Base-by-base conservation (phyloP, 1,284 basidiomycete species). In the Phylloporus sp. region DNA sequence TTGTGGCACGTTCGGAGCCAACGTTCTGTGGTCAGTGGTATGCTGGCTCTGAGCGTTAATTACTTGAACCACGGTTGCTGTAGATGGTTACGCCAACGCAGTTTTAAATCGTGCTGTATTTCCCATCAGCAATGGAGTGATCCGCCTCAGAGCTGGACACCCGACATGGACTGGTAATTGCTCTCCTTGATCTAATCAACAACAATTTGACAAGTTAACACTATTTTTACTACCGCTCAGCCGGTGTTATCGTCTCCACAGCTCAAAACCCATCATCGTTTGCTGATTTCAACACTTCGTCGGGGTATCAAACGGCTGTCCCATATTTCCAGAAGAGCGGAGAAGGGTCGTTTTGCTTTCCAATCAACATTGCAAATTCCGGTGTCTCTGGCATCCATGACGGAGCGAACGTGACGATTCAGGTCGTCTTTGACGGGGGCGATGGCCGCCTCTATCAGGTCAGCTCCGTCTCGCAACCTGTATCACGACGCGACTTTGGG, bases 381-480 rank as follows among this genome's bases (percentile, higher is more conserved):
- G 77, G 78, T 37, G 74, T 88, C 50, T 72, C 78, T 28, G 84
- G 84, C 39, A 78, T 80, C 47, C 64, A 73, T 29, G 79, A 83
- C 57, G 84, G 84, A 8, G 76, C 80, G 4, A 82, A 85, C 61
- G 82, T 82, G 32, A 84, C 80, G 11, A 73, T 79, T 26, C 78
- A 86, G 76, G 75, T 86, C 22, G 74, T 82, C 51, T 84, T 76
- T 58, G 72, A 79, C 39, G 84, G 84, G 12, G 81, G 86, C 24
- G 87, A 89, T 69, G 85, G 84, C 34, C 62, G 74, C 53, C 76
- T 88, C 22, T 87, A 82, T 70, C 87, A 89, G 78, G 83, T 80
- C 66, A 31, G 74, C 60, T 28, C 28, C 24, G 1, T 2, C 3
- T n/a, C n/a, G n/a, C n/a, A n/a, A n/a, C 18, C 29, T n/a, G 24